Evolutionary conservation across 2,329 filamentous ascomycete genomes (phyloP).

Genomic region (Paraphoma sp.): DNA sequence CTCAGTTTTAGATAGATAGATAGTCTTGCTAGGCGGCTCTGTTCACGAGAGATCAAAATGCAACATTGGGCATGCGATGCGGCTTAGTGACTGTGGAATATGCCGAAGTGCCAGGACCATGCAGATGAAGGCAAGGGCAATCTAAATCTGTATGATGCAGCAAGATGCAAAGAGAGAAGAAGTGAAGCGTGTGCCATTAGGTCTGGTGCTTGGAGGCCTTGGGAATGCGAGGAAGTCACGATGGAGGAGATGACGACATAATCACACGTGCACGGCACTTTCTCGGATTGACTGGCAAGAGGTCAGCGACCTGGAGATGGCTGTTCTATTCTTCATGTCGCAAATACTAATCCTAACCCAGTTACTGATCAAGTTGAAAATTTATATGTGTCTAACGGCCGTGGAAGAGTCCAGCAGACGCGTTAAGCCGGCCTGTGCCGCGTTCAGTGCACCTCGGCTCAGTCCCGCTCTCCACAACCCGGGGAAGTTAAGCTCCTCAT

Average conservation of each 20-base stretch:
- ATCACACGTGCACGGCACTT: not conserved
- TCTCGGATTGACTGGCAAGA: too few species aligned
- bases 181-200: not conserved
- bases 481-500: conserved; percentile 20
- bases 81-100: too few species aligned
- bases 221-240: conserved; percentile 4
- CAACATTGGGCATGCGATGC: too few species aligned
- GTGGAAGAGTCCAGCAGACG: not conserved
- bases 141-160: too few species aligned
- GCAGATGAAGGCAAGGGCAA: too few species aligned
- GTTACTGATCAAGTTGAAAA: not conserved
- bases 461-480: conserved; percentile 31
- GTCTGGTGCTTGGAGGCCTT: not conserved
- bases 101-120: too few species aligned
- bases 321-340: not conserved
- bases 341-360: not conserved
- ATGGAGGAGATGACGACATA: not conserved
- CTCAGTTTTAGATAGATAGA: too few species aligned
- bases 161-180: too few species aligned
- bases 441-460: conserved; percentile 34
- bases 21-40: too few species aligned
- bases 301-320: too few species aligned
- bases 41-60: too few species aligned
- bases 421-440: conserved; percentile 37
- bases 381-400: not conserved